Conservation (phyloP, 1,284 basidiomycete genomes). For the Moesziomyces parantarcticus region DNA sequence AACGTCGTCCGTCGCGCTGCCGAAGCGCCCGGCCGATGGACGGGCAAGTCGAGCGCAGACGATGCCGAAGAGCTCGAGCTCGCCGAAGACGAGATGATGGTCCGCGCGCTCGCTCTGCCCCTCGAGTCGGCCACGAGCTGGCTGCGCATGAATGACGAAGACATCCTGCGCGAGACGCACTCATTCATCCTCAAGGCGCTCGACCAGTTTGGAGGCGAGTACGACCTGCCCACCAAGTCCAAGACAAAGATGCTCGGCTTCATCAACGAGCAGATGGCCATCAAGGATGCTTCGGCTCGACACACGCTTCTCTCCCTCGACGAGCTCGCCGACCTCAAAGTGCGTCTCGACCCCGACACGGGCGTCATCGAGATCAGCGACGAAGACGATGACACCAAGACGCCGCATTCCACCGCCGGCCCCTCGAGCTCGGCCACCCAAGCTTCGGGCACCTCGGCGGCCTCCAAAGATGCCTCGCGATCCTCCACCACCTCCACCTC, state of each 20-base stretch:
- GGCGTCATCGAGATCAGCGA: conserved; percentile 46
- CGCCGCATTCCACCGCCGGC: conserved; percentile 10
- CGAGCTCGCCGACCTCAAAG: conserved; percentile 57
- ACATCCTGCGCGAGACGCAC: conserved; percentile 60
- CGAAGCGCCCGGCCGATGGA: conserved; percentile 33
- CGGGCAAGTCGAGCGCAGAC: conserved; percentile 21
- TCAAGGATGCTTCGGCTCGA: conserved; percentile 44
- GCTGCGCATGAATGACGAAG: conserved; percentile 67
- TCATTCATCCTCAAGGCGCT: conserved; percentile 60
- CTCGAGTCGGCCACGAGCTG: conserved; percentile 59
- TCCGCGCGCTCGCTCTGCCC: conserved; percentile 50
- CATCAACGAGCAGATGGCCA: conserved; percentile 58
- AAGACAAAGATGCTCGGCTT: conserved; percentile 57
- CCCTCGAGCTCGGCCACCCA: background rate
- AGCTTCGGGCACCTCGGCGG: background rate
- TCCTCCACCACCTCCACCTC: conserved; percentile 1
- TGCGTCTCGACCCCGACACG: conserved; percentile 36
- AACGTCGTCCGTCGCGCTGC: conserved; percentile 44
- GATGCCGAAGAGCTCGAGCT: conserved; percentile 26
- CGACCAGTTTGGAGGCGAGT: conserved; percentile 47
- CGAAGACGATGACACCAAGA: conserved; percentile 36
- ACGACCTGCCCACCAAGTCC: conserved; percentile 43
- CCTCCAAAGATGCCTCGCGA: background rate
- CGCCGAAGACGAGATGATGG: conserved; percentile 44
- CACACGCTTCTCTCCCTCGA: conserved; percentile 54